These are phyloP conservation scores for Boletus subparvulus DNA, from an alignment of 768 basidiomycete species.

Conservation along the genomic window DNA sequence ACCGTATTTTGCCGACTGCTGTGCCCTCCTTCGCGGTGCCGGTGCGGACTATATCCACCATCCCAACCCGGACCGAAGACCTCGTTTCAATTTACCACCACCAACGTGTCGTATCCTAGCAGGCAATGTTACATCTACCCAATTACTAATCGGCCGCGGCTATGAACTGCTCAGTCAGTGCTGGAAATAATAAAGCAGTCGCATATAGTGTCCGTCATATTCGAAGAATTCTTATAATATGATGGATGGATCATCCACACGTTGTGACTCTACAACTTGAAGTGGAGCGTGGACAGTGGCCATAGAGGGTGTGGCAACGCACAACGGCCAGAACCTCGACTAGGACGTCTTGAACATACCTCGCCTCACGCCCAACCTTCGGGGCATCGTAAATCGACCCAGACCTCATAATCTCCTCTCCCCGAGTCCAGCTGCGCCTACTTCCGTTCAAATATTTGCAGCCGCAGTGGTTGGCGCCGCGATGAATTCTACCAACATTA, in stretches of 20 bases:
- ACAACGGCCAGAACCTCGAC: neutral
- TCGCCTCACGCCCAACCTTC: neutral
- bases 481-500: constrained; percentile 52
- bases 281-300: neutral
- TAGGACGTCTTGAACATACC: too few relatives aligned
- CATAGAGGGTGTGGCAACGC: neutral
- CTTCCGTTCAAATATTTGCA: neutral
- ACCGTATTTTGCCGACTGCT: neutral
- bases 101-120: neutral
- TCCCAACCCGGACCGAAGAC: neutral
- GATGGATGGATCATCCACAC: neutral
- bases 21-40: neutral
- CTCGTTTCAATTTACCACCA: neutral
- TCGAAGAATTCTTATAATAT: neutral
- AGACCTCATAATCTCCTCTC: neutral
- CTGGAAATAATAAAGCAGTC: neutral
- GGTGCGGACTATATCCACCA: neutral
- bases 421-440: neutral
- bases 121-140: neutral
- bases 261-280: too few relatives aligned
- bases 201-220: too few relatives aligned
- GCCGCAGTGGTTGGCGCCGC: neutral
- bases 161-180: neutral
- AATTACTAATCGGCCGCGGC: neutral
- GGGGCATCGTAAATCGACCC: neutral